Percentiles rank a stretch among this genome's conserved stretches.
Evolutionary conservation across 116 monocot species (phyloP).

Genomic region (Phalaenopsis hybrid): DNA sequence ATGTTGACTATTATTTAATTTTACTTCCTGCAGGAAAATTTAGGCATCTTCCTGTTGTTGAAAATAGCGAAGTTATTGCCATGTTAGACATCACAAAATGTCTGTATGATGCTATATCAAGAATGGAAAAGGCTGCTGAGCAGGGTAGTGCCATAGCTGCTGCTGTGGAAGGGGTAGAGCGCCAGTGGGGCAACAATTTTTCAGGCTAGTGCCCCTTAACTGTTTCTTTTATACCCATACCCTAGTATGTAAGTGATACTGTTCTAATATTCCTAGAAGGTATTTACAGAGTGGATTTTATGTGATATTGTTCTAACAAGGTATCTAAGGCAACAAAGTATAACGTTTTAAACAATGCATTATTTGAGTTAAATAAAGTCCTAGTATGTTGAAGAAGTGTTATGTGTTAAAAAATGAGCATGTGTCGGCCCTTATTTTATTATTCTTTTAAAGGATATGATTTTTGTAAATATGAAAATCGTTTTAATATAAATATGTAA

Average conservation of each 20-base stretch:
- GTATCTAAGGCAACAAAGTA: too few species aligned
- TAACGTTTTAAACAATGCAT: too few species aligned
- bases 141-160: slow-evolving; percentile 91
- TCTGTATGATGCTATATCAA: slow-evolving; percentile 95
- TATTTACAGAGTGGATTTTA: too few species aligned
- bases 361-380: too few species aligned
- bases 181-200: slow-evolving; percentile 67
- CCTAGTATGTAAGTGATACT: too few species aligned
- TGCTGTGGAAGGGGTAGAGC: slow-evolving; percentile 92
- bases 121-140: slow-evolving; percentile 95
- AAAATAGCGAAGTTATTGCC: slow-evolving; percentile 93
- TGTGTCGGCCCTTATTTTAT: too few species aligned
- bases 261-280: background rate
- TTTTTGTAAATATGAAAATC: too few species aligned
- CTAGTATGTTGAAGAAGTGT: too few species aligned
- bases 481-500: too few species aligned
- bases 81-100: slow-evolving; percentile 94
- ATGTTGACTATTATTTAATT: background rate
- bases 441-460: too few species aligned
- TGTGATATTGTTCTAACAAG: too few species aligned
- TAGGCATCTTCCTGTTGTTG: slow-evolving; percentile 97
- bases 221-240: background rate
- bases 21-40: slow-evolving; percentile 62
- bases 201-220: slow-evolving; percentile 31
- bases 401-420: too few species aligned